These are phyloP conservation scores for Camellia oleifera DNA, from an alignment of 179 eudicot genomes.

Conservation along the genomic window DNA sequence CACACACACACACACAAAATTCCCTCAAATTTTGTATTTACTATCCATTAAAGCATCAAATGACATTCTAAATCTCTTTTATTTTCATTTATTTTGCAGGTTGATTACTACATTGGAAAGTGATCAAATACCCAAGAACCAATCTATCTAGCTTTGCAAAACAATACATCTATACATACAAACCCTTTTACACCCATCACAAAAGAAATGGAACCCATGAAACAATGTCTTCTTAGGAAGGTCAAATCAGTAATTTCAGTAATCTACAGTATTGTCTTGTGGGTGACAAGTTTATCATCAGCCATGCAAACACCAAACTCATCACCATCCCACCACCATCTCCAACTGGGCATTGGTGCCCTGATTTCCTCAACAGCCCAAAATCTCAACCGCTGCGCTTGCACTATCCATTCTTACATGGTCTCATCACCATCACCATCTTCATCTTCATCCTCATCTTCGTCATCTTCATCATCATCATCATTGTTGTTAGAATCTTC, in stretches of 20 bases:
- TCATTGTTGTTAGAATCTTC: background rate
- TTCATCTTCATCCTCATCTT: background rate
- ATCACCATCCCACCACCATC: background rate
- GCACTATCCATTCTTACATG: background rate
- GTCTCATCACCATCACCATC: background rate
- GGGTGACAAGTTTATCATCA: background rate
- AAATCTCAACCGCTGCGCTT: background rate
- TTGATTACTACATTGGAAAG: background rate
- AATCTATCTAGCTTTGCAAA: background rate
- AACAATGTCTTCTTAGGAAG: background rate
- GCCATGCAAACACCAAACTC: background rate
- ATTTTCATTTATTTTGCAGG: slow-evolving; percentile 1
- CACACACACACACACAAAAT: too few relatives aligned
- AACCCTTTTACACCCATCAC: background rate
- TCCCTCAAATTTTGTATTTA: too few relatives aligned
- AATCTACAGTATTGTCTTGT: background rate
- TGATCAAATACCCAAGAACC: background rate
- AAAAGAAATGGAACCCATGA: background rate
- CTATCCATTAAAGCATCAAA: background rate
- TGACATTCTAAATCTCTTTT: background rate
- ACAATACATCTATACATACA: background rate
- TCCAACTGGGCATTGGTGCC: slow-evolving; percentile 4
- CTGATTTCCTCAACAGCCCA: background rate
- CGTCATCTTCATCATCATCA: background rate
- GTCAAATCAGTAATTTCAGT: background rate